Base-by-base conservation (phyloP, 2,329 filamentous ascomycete genomes). In the Penicillium rolfsii region DNA sequence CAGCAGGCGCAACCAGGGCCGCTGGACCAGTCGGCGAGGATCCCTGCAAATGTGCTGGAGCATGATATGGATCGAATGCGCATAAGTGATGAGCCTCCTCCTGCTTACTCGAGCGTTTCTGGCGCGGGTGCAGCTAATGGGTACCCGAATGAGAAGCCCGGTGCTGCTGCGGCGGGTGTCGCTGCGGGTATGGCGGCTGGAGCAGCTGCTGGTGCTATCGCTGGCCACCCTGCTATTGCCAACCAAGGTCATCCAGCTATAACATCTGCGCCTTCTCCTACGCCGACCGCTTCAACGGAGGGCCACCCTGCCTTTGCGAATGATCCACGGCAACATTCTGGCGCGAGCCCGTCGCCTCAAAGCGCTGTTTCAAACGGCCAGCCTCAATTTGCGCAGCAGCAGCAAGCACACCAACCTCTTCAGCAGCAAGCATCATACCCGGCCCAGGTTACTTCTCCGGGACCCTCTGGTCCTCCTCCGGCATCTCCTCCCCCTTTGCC, bases 291-390 rank as follows among this genome's bases (percentile, higher is more conserved):
- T 28, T 78, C 81, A 45, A 71, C 76, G 30, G 76, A 78, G 69
- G 87, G 87, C 22, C 93, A 97, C 77, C 93, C 93, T 40, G 94
- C 94, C 0, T 97, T 96, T 79, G 92, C 93, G 53, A 96, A 96
- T 70, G 92, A 97, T 68, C 84, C 84, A 40, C 85, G 86, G 61
- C 84, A 80, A 59, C 75, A 78, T 40, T 70, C 72, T 52, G 68
- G 66, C 45, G 63, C 63, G 68, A 79, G 66, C 67, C 78, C 65
- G 30, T 77, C 79, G 19, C 75, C 77, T 28, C 77, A 79, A 45
- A 73, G 74, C 60, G 72, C 73, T 26, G 73, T 78, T 33, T 64
- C 70, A 24, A 69, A 67, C 49, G 69, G 55, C 52, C 66, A 71
- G 22, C 63, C 60, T 14, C 58, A 58, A 22, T 64, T 71, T 65